Evolutionary conservation across 1,139 yeast genomes (phyloP).

Genomic region (Chernovozyma sophiae-reginae): DNA sequence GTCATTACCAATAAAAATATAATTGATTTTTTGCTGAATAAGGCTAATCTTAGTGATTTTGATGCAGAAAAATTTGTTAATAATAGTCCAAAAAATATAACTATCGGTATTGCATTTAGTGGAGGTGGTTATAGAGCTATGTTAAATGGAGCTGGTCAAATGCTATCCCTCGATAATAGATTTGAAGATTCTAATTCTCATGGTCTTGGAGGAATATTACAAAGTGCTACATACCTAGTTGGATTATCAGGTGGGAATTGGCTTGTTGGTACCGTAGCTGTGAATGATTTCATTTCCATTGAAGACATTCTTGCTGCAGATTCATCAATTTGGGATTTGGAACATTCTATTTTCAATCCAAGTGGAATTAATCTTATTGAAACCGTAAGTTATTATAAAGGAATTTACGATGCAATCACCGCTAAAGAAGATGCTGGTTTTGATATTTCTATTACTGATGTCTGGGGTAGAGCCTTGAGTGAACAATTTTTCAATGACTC

Average conservation of each 20-base stretch:
- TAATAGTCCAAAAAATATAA: slow-evolving; percentile 25
- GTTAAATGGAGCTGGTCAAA: slow-evolving; percentile 41
- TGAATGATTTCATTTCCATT: slow-evolving; percentile 38
- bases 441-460: slow-evolving; percentile 36
- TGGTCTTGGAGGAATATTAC: slow-evolving; percentile 41
- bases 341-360: slow-evolving; percentile 38
- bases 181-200: slow-evolving; percentile 19
- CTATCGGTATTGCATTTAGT: slow-evolving; percentile 41
- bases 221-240: slow-evolving; percentile 34
- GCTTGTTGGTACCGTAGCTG: slow-evolving; percentile 37
- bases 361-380: slow-evolving; percentile 32
- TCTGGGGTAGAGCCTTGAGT: slow-evolving; percentile 43
- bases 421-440: slow-evolving; percentile 36
- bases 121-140: slow-evolving; percentile 48
- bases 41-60: slow-evolving; percentile 31
- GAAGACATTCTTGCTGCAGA: slow-evolving; percentile 25
- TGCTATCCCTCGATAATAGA: slow-evolving; percentile 34
- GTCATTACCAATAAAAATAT: slow-evolving; percentile 29
- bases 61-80: slow-evolving; percentile 29
- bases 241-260: slow-evolving; percentile 46
- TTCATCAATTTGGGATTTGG: slow-evolving; percentile 35
- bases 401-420: slow-evolving; percentile 23
- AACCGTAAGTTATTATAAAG: slow-evolving; percentile 31
- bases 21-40: slow-evolving; percentile 25
- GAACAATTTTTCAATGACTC: slow-evolving; percentile 28